Percentiles rank a stretch among this genome's conserved stretches.
Conservation (phyloP, 352 stramenopile species). For the Globisporangium megalacanthum region DNA sequence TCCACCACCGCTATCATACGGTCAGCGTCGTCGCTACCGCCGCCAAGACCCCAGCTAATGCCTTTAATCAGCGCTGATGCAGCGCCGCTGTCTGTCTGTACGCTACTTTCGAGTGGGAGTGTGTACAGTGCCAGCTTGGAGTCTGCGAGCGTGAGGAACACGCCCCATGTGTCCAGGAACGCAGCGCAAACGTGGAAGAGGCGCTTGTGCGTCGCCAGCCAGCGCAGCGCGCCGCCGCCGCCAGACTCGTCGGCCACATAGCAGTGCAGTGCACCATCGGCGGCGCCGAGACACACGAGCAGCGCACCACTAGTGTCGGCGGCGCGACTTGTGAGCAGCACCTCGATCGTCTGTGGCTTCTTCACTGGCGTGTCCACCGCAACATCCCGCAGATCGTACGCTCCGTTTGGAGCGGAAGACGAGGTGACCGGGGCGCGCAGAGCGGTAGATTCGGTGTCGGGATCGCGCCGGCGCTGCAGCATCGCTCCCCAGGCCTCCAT, state of each 20-base stretch:
- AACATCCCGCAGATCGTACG: conserved; percentile 42
- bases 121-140: conserved; percentile 50
- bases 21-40: conserved; percentile 7
- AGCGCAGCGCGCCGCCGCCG: conserved; percentile 26
- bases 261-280: conserved; percentile 53
- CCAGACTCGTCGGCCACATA: conserved; percentile 22
- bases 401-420: neutral
- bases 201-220: conserved; percentile 55
- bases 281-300: conserved; percentile 51
- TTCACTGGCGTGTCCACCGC: conserved; percentile 53
- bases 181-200: conserved; percentile 44
- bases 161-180: conserved; percentile 67
- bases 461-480: conserved; percentile 8
- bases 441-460: neutral
- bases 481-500: conserved; percentile 6
- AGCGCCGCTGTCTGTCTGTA: conserved; percentile 25
- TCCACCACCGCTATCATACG: conserved; percentile 34
- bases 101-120: conserved; percentile 53
- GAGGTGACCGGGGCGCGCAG: no score
- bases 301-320: conserved; percentile 30
- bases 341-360: conserved; percentile 45
- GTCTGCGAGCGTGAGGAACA: conserved; percentile 55
- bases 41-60: conserved; percentile 7
- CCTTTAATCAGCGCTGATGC: conserved; percentile 12
- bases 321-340: conserved; percentile 34